These are phyloP conservation scores for Ogataea saltuana DNA, from an alignment of 805 yeast genomes.

Conservation along the genomic window DNA sequence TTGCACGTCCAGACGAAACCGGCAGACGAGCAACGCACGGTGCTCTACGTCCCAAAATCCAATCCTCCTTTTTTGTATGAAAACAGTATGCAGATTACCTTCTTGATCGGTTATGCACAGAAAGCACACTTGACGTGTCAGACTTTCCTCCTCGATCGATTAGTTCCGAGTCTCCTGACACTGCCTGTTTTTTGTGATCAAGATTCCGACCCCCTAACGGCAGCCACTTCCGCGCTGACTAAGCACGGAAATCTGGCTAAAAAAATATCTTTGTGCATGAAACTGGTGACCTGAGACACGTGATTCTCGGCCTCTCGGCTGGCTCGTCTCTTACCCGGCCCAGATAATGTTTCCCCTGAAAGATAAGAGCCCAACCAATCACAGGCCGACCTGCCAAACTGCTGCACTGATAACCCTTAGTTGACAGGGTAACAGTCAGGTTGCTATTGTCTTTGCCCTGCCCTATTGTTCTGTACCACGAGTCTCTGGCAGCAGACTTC, in stretches of 20 bases:
- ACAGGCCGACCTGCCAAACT: not conserved
- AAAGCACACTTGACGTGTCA: too few relatives aligned
- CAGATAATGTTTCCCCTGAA: not conserved
- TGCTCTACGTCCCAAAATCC: not conserved
- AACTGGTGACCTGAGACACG: too few relatives aligned
- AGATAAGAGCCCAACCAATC: constrained; percentile 3
- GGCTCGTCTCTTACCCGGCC: not conserved
- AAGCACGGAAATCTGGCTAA: not conserved
- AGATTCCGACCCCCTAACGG: constrained; percentile 6
- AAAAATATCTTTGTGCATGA: too few relatives aligned
- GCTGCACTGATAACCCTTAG: constrained; percentile 1
- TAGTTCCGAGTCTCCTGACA: too few relatives aligned
- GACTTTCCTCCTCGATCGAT: too few relatives aligned
- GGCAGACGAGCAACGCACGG: too few relatives aligned
- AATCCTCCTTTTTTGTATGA: not conserved
- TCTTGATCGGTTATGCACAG: too few relatives aligned
- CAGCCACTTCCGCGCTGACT: constrained; percentile 6
- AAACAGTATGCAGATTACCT: constrained; percentile 4
- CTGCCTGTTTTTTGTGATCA: too few relatives aligned
- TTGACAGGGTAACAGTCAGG: not conserved
- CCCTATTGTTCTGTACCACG: constrained; percentile 1
- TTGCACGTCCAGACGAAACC: too few relatives aligned
- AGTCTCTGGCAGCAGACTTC: too few relatives aligned
- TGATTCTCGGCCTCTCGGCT: not conserved
- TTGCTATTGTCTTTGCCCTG: constrained; percentile 1